Base-by-base conservation (phyloP, 805 yeast genomes). In the Starmera amethionina region DNA sequence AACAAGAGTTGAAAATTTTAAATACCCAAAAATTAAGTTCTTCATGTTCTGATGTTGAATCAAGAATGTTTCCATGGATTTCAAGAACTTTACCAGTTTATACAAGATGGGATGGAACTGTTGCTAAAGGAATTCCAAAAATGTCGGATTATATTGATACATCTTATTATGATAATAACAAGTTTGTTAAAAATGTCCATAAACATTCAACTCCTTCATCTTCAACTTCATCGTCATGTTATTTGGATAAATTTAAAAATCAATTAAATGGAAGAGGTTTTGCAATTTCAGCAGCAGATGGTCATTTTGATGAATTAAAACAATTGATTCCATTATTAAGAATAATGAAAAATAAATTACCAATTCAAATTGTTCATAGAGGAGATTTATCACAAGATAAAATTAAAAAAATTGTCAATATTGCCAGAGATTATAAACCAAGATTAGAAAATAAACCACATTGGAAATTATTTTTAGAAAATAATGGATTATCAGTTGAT, bases 241-340 rank as follows among this genome's bases (percentile, higher is more conserved):
- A 53, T 34, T 40, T 62, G 42, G 41, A 45, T 22, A 48, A 49
- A 18, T 46, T 54, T 31, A 52, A 50, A 40, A 39, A 47, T 6
- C 45, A 55, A 4, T 38, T 60, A 15, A 62, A 62, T 41, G 68
- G 68, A 1, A 52, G 47, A 38, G 68, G 68, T 5, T 50, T 62
- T 30, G 59, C 56, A 2, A 36, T 63, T 31, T 52, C 62, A 11
- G 55, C 59, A 10, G 45, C 49, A 3, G 64, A 63, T 35, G 39
- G 38, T 3, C 59, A 59, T 40, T 47, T 58, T 5, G 46, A 49
- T 8, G 48, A 57, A n/a, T 46, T 64, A 13, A 36, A 54, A 4
- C 48, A 55, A n/a, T 35, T 61, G 15, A 54, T 83, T 30, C 68
- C 71, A 1, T 54, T 71, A 35, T 48, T 67, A 12, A 48, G 72